Conservation (phyloP, 2,329 filamentous ascomycete genomes). For the Chrysoporthe puriensis region DNA sequence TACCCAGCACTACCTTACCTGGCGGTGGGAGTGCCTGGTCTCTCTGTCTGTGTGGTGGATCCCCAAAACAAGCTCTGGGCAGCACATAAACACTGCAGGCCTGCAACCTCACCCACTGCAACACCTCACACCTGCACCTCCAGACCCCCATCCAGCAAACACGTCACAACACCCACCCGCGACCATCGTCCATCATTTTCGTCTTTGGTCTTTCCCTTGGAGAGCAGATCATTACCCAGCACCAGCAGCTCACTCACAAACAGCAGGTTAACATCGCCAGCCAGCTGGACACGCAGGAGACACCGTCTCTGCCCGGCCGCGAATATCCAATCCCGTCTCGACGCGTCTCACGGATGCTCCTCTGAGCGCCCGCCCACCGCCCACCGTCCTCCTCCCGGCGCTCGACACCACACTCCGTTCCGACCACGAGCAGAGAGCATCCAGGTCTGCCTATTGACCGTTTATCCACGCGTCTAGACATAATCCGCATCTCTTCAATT, state of each 20-base stretch:
- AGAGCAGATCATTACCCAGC: slow-evolving; percentile 16
- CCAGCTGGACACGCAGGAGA: slow-evolving; percentile 12
- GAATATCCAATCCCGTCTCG: slow-evolving; percentile 11
- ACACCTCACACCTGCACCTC: slow-evolving; percentile 1
- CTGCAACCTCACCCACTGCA: slow-evolving; percentile 3
- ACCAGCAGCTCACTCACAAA: slow-evolving; percentile 11
- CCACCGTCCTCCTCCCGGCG: neutral
- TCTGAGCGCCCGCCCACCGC: slow-evolving; percentile 13
- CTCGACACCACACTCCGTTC: slow-evolving; percentile 7
- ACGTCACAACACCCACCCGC: neutral
- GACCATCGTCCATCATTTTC: neutral
- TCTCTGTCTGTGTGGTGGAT: slow-evolving; percentile 5
- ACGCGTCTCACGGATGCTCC: slow-evolving; percentile 14
- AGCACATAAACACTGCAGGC: slow-evolving; percentile 17
- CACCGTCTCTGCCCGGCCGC: neutral
- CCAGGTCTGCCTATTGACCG: slow-evolving; percentile 16
- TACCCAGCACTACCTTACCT: neutral
- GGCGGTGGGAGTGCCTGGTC: neutral
- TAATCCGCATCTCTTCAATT: slow-evolving; percentile 21
- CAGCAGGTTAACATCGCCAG: slow-evolving; percentile 18
- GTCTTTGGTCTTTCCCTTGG: slow-evolving; percentile 9
- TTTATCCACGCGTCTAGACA: slow-evolving; percentile 25
- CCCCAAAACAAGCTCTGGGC: slow-evolving; percentile 13
- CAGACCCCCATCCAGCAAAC: neutral
- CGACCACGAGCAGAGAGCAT: slow-evolving; percentile 12